phyloP scores from a whole-genome alignment of 1,284 basidiomycete species.

The Jaminaea rosea region DNA sequence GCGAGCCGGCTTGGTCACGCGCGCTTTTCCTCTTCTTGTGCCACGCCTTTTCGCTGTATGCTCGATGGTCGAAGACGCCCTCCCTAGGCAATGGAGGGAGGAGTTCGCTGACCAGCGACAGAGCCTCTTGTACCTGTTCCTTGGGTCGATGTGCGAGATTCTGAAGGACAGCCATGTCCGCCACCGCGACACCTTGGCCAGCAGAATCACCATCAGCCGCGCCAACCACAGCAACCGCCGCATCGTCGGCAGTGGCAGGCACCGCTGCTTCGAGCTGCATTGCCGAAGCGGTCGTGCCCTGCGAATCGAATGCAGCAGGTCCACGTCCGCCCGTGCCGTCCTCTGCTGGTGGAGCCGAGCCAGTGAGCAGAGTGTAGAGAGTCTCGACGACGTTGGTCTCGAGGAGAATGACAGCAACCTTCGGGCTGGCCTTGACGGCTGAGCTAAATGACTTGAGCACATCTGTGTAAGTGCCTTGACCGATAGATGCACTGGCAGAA shows the following conservation, averaged over 20 bases:
- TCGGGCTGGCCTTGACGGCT: constrained; percentile 30
- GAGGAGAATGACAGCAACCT: constrained; percentile 31
- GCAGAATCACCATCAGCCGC: neutral
- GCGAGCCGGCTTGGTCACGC: neutral
- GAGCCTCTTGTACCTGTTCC: constrained; percentile 53
- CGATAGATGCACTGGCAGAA: constrained; percentile 10
- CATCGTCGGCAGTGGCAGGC: constrained; percentile 14
- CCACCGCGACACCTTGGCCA: constrained; percentile 16
- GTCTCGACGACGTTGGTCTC: constrained; percentile 42
- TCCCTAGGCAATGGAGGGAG: constrained; percentile 53
- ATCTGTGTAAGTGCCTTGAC: constrained; percentile 35
- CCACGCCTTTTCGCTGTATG: constrained; percentile 73
- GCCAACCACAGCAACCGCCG: constrained; percentile 14
- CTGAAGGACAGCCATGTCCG: constrained; percentile 92
- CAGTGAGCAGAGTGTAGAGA: constrained; percentile 41
- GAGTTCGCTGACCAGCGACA: constrained; percentile 36
- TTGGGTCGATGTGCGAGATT: constrained; percentile 91
- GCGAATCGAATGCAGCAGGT: constrained; percentile 1
- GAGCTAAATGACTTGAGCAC: constrained; percentile 36
- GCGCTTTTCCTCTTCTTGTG: constrained; percentile 47
- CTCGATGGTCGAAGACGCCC: constrained; percentile 83
- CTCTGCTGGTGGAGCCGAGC: constrained; percentile 26
- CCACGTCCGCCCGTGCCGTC: constrained; percentile 7
- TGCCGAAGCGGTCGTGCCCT: neutral
- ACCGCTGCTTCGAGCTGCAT: constrained; percentile 2